These are phyloP conservation scores for Colletotrichum sp. DNA, from an alignment of 2,329 filamentous ascomycete species.

Conservation along the genomic window DNA sequence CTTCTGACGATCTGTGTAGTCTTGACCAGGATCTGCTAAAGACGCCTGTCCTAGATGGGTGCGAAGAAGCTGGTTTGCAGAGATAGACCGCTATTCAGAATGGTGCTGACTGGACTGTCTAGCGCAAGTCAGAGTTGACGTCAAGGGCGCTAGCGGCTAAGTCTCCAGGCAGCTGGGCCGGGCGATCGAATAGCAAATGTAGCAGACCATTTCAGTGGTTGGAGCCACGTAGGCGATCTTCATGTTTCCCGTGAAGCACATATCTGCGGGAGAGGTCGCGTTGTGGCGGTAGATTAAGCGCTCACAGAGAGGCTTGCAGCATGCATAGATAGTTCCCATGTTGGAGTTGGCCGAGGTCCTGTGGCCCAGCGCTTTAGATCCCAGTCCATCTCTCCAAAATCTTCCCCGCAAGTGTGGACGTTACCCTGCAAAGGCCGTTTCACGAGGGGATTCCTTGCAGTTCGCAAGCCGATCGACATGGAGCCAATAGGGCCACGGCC, in stretches of 20 bases:
- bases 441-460: neutral
- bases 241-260: neutral
- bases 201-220: neutral
- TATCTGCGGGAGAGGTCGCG: neutral
- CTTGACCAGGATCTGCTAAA: neutral
- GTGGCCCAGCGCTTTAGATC: neutral
- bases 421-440: constrained; percentile 7
- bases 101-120: neutral
- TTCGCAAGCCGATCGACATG: neutral
- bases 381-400: neutral
- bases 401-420: neutral
- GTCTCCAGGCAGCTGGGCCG: neutral
- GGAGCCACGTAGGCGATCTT: constrained; percentile 20
- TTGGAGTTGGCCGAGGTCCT: neutral
- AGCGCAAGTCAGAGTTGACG: neutral
- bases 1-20: neutral
- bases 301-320: neutral
- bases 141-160: constrained; percentile 7
- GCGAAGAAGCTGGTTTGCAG: neutral
- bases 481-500: neutral
- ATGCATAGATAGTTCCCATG: constrained; percentile 1
- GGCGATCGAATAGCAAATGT: neutral
- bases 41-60: neutral
- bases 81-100: neutral
- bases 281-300: constrained; percentile 11